A percentile compares a stretch with the other conserved stretches of the same genome.
These are phyloP conservation scores for Leucaena leucocephala DNA, from an alignment of 306 rosid species.

Conservation along the genomic window DNA sequence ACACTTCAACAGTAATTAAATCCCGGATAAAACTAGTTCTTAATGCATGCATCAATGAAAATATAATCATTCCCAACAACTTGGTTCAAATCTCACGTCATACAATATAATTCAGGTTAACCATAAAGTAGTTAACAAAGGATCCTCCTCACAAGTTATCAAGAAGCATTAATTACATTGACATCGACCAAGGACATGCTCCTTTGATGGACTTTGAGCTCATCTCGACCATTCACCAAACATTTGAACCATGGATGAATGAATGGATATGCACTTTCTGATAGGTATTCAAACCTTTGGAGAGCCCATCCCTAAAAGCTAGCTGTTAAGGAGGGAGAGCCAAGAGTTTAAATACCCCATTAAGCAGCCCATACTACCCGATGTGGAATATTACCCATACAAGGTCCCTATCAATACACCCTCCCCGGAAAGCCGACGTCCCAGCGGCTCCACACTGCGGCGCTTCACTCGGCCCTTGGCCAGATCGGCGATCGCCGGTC, in stretches of 20 bases:
- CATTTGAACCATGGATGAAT: not conserved
- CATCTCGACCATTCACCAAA: not conserved
- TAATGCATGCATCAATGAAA: not conserved
- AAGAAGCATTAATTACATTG: not conserved
- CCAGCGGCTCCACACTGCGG: no score
- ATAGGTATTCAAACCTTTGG: no score
- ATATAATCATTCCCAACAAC: not conserved
- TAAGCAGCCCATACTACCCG: no score
- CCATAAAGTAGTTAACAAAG: not conserved
- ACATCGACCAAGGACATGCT: not conserved
- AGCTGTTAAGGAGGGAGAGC: no score
- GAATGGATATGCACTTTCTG: not conserved
- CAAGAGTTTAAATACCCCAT: no score
- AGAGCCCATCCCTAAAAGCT: no score
- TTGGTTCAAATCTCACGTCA: conserved; percentile 18
- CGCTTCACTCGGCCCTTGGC: no score
- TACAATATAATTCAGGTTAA: not conserved
- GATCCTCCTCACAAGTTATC: not conserved
- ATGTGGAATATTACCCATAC: no score
- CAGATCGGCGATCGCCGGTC: no score
- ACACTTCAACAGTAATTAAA: conserved; percentile 9
- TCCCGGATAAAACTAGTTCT: not conserved
- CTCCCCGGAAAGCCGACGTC: no score
- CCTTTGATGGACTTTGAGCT: not conserved
- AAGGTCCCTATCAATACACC: no score